Base-by-base conservation (phyloP, 1,139 yeast species). In the Sugiyamaella paludigena region DNA sequence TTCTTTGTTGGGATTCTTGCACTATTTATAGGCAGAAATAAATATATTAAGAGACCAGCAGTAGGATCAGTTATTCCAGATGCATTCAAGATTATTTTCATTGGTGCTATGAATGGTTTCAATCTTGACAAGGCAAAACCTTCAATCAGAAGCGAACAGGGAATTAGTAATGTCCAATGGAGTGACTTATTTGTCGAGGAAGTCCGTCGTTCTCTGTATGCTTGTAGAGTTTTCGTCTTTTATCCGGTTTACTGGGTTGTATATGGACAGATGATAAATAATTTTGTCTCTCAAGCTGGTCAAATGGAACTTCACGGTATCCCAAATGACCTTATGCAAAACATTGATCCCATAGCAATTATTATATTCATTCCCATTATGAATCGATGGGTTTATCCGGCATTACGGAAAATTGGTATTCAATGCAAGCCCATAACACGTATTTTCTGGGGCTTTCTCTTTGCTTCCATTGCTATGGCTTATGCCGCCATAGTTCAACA, bases 401-500 rank as follows among this genome's bases (percentile, higher is more conserved):
- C 69, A 61, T 70, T 82, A 59, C 73, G 84, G 66, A 73, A 66
- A 58, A 67, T 74, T 33, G 74, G 75, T 15, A 67, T 71, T 51
- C 59, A 62, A 31, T 62, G 70, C 62, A 58, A 58, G 45, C 76
- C 96, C 37, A 80, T 87, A 59, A 76, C 88, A 52, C 81, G 87
- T 67, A 88, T 89, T 58, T 75, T 78, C 63, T 73, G 75, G 56
- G 96, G 97, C 10, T 88, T 88, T 72, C 68, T 83, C 67, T 74
- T 86, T 51, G 89, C 84, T 47, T 68, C 89, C 6, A 61, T 76
- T 37, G 78, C 95, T 36, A 84, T 86, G 83, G 78, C 81, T 32
- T 81, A 84, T 63, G 94, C 95, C 48, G 92, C 95, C 12, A 82
- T 86, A 38, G 76, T 87, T 57, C 96, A 89, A 71, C 80, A 81